Evolutionary conservation across 371 early-diverging fungal genomes (phyloP).

Genomic region (Mucor irregularis): DNA sequence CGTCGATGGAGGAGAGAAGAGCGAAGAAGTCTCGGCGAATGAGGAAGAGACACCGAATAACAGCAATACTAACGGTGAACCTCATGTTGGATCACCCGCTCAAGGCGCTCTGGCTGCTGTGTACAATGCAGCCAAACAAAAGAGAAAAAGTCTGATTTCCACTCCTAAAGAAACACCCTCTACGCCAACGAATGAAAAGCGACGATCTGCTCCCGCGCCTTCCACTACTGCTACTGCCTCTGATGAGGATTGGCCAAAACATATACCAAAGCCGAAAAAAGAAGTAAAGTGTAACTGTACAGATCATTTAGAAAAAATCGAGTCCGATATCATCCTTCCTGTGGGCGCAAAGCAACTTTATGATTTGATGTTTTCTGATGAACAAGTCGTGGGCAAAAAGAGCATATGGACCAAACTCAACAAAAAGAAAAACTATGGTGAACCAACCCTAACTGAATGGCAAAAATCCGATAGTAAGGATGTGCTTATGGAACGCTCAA

Average conservation of each 20-base stretch:
- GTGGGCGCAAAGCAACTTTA: constrained; percentile 59
- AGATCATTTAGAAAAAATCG: constrained; percentile 66
- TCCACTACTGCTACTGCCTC: not conserved
- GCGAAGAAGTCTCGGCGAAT: too few species aligned
- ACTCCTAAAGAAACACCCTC: not conserved
- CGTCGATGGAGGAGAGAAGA: constrained; percentile 1
- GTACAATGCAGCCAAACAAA: constrained; percentile 1
- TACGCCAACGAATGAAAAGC: not conserved
- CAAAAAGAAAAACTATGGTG: constrained; percentile 34
- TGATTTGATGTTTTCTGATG: constrained; percentile 57
- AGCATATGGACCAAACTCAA: constrained; percentile 49
- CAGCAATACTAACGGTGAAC: not conserved
- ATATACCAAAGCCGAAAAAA: constrained; percentile 33
- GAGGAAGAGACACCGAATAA: not conserved
- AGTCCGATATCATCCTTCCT: constrained; percentile 45
- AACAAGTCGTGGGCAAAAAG: too few species aligned
- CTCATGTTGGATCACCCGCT: constrained; percentile 30
- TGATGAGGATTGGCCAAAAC: constrained; percentile 9
- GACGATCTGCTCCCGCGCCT: not conserved
- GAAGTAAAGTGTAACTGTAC: constrained; percentile 64
- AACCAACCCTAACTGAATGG: constrained; percentile 27
- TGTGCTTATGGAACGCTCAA: constrained; percentile 21
- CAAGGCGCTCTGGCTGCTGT: constrained; percentile 29
- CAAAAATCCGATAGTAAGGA: not conserved
- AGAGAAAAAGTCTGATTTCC: not conserved